These are phyloP conservation scores for Echites panduratus DNA, from an alignment of 257 asterid genomes.

Conservation along the genomic window DNA sequence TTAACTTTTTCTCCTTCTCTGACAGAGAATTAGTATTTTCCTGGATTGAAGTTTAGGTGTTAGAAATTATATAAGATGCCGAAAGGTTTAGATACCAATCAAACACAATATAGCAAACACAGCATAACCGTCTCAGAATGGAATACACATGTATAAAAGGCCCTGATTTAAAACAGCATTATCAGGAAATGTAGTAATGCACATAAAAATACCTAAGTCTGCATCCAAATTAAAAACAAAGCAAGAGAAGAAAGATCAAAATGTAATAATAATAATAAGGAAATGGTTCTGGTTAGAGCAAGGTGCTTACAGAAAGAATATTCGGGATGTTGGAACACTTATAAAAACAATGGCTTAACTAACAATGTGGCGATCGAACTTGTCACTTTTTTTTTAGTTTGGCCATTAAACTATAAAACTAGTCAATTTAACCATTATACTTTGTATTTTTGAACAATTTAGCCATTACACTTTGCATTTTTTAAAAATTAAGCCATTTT, in stretches of 20 bases:
- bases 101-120: not conserved
- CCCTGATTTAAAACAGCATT: not conserved
- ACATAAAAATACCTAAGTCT: not conserved
- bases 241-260: not conserved
- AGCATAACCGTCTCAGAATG: not conserved
- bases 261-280: too few species aligned
- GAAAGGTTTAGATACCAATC: not conserved
- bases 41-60: constrained; percentile 17
- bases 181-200: not conserved
- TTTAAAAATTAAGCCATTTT: too few species aligned
- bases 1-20: constrained; percentile 22
- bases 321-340: not conserved
- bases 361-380: too few species aligned
- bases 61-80: constrained; percentile 5
- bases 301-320: not conserved
- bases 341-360: not conserved
- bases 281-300: not conserved
- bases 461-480: too few species aligned
- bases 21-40: constrained; percentile 16
- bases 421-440: too few species aligned
- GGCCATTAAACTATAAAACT: too few species aligned
- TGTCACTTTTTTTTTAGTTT: too few species aligned
- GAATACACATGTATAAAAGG: not conserved
- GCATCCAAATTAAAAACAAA: not conserved
- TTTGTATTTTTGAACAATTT: too few species aligned